Conservation (phyloP, 495 filamentous ascomycete species). For the Schizothecium vesticola region DNA sequence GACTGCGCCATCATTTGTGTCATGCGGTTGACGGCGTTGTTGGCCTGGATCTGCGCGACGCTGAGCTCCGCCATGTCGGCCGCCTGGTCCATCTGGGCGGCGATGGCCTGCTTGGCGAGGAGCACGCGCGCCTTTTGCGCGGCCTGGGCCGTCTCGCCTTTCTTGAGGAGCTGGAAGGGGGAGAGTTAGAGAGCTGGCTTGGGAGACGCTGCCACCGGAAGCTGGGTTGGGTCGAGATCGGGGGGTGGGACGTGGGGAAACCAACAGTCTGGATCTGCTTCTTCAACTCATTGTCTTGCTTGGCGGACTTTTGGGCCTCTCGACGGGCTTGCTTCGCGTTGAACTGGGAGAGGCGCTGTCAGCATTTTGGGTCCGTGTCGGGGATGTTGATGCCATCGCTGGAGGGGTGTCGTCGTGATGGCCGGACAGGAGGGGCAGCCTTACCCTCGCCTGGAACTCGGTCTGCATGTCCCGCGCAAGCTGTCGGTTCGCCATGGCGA, state of each 20-base stretch:
- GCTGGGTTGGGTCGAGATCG: not conserved
- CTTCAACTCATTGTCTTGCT: slow-evolving; percentile 76
- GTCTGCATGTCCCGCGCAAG: slow-evolving; percentile 47
- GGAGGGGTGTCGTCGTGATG: not conserved
- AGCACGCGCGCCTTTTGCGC: slow-evolving; percentile 72
- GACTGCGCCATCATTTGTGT: slow-evolving; percentile 49
- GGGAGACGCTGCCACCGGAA: not conserved
- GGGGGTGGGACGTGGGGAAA: slow-evolving; percentile 1
- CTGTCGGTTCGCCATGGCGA: slow-evolving; percentile 47
- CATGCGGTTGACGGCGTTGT: slow-evolving; percentile 53
- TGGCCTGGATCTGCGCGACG: slow-evolving; percentile 49
- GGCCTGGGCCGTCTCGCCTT: slow-evolving; percentile 70
- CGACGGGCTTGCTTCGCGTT: slow-evolving; percentile 78
- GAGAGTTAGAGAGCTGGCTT: not conserved
- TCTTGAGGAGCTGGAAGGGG: slow-evolving; percentile 54
- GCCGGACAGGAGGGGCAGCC: slow-evolving; percentile 6
- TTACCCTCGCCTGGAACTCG: slow-evolving; percentile 49
- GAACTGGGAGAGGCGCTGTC: slow-evolving; percentile 47
- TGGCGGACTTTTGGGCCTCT: slow-evolving; percentile 73
- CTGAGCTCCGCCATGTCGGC: slow-evolving; percentile 50
- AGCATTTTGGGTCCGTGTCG: not conserved
- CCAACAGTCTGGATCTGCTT: slow-evolving; percentile 74
- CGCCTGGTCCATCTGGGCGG: slow-evolving; percentile 49
- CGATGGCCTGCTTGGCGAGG: slow-evolving; percentile 49
- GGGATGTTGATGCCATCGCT: not conserved